A percentile compares a stretch with the other conserved stretches of the same genome.
phyloP scores from a whole-genome alignment of 2,329 filamentous ascomycete species.

The Hymenoscyphus fraxineus region DNA sequence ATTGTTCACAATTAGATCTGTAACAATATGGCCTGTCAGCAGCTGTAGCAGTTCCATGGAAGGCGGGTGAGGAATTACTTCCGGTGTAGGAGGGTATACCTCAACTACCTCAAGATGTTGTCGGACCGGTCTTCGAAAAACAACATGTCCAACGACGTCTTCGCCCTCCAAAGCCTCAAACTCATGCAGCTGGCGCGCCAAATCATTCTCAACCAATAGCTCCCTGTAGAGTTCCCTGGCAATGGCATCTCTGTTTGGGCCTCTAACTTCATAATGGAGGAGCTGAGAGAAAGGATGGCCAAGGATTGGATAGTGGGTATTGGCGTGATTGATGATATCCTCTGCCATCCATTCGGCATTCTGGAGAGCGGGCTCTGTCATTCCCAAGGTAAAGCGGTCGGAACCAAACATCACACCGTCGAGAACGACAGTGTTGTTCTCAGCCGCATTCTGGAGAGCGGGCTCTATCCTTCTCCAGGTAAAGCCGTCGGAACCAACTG shows the following conservation, averaged over 20 bases:
- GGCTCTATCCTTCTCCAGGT: no score
- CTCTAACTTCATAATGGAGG: background rate
- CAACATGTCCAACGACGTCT: background rate
- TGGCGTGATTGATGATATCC: background rate
- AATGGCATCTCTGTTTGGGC: background rate
- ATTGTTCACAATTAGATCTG: no score
- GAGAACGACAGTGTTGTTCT: no score
- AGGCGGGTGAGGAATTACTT: background rate
- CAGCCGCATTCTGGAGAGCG: no score
- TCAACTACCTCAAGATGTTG: background rate
- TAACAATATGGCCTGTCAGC: background rate
- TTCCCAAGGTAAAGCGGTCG: background rate
- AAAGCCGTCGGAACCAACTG: no score
- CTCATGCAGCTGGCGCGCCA: background rate
- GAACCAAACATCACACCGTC: background rate
- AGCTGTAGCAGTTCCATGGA: background rate
- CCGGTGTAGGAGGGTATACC: background rate
- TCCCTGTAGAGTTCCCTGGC: background rate
- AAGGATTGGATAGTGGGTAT: background rate
- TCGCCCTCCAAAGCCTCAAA: background rate
- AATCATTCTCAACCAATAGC: background rate
- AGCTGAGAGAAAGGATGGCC: background rate
- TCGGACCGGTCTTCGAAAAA: background rate
- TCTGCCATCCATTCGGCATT: background rate
- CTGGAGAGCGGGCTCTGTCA: background rate